These are phyloP conservation scores for Penicillium psychrofluorescens DNA, from an alignment of 495 filamentous ascomycete species.

Conservation along the genomic window DNA sequence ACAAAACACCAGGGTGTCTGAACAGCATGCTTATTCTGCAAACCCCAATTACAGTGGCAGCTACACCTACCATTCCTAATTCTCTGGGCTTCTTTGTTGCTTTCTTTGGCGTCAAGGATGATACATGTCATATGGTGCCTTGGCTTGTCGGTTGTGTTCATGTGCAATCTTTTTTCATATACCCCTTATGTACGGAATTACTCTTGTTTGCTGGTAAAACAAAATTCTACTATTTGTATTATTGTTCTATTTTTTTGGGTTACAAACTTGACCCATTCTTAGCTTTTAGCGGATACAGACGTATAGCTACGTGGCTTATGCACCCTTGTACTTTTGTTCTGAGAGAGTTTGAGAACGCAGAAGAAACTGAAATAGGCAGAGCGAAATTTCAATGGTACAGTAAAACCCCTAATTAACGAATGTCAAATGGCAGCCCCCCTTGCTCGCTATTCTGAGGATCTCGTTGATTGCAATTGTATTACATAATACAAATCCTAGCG, in stretches of 20 bases:
- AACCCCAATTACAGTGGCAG: background rate
- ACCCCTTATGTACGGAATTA: constrained; percentile 11
- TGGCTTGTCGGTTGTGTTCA: background rate
- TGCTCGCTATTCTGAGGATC: too few species aligned
- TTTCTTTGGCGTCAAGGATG: background rate
- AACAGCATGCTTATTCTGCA: background rate
- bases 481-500: too few species aligned
- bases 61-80: background rate
- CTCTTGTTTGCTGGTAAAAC: background rate
- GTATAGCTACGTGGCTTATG: too few species aligned
- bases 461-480: too few species aligned
- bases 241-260: too few species aligned
- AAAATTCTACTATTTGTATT: background rate
- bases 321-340: too few species aligned
- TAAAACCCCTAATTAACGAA: too few species aligned
- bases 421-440: too few species aligned
- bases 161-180: constrained; percentile 13
- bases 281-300: too few species aligned
- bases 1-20: background rate
- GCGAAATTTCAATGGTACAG: too few species aligned
- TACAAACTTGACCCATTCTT: background rate
- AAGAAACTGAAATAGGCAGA: too few species aligned
- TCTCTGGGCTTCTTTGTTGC: background rate
- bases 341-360: too few species aligned
- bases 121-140: background rate